These are phyloP conservation scores for Trametes sanguinea DNA, from an alignment of 768 basidiomycete species.

Conservation along the genomic window DNA sequence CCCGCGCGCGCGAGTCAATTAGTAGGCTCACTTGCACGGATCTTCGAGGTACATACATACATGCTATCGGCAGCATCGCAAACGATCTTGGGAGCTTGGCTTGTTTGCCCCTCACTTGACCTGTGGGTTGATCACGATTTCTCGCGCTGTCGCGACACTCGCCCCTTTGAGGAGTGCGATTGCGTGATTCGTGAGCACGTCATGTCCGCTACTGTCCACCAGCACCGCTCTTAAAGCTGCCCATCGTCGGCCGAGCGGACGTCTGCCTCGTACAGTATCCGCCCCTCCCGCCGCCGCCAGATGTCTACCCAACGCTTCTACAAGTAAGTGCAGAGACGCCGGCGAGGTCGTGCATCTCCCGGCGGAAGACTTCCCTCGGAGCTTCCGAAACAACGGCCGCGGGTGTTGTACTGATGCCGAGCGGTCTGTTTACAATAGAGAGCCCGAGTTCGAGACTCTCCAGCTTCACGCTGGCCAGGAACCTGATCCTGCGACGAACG, in stretches of 20 bases:
- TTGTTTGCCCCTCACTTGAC: too few species aligned
- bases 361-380: background rate
- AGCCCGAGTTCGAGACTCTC: conserved; percentile 76
- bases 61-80: too few species aligned
- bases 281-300: background rate
- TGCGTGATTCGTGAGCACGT: conserved; percentile 19
- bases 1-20: too few species aligned
- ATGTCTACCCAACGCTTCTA: conserved; percentile 18
- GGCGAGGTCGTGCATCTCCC: background rate
- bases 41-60: too few species aligned
- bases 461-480: conserved; percentile 79
- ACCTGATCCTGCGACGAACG: conserved; percentile 64
- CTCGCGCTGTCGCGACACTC: conserved; percentile 15
- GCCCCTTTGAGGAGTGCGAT: background rate
- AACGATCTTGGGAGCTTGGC: too few species aligned
- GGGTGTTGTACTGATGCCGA: background rate
- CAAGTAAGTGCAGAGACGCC: conserved; percentile 6
- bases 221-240: conserved; percentile 1
- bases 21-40: too few species aligned
- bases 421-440: conserved; percentile 26
- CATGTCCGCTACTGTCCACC: conserved; percentile 4
- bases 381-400: background rate
- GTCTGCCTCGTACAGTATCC: background rate
- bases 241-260: background rate
- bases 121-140: background rate